Percentiles rank a stretch among this genome's conserved stretches.
Conservation (phyloP, 805 yeast genomes). For the Blastobotrys peoriensis region DNA sequence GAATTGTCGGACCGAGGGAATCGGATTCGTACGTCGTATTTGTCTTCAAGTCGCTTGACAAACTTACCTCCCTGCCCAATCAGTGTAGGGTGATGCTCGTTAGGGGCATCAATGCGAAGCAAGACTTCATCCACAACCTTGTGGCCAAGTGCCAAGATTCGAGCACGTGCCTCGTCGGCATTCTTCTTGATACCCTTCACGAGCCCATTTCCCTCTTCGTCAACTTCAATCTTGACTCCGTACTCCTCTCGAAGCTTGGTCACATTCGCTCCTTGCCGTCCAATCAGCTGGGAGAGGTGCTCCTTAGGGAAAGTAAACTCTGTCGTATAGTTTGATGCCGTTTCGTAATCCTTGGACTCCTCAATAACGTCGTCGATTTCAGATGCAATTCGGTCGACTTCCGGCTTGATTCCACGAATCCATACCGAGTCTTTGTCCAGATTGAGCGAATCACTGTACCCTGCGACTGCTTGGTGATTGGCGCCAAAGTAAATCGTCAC, state of each 20-base stretch:
- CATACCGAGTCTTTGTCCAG: slow-evolving; percentile 46
- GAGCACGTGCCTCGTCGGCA: slow-evolving; percentile 63
- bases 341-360: slow-evolving; percentile 48
- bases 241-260: slow-evolving; percentile 63
- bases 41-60: slow-evolving; percentile 78
- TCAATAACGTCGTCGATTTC: slow-evolving; percentile 51
- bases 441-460: slow-evolving; percentile 17
- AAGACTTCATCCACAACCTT: slow-evolving; percentile 79
- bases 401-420: slow-evolving; percentile 63
- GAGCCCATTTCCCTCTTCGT: slow-evolving; percentile 49
- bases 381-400: slow-evolving; percentile 48
- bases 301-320: slow-evolving; percentile 57
- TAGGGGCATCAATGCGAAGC: slow-evolving; percentile 61
- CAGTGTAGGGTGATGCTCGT: slow-evolving; percentile 69
- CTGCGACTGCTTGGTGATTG: slow-evolving; percentile 16
- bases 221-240: slow-evolving; percentile 71
- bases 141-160: slow-evolving; percentile 53
- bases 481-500: slow-evolving; percentile 26
- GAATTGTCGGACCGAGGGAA: slow-evolving; percentile 52
- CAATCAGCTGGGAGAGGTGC: slow-evolving; percentile 75
- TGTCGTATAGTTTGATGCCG: slow-evolving; percentile 40
- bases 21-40: slow-evolving; percentile 72
- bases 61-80: slow-evolving; percentile 81
- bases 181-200: slow-evolving; percentile 75
- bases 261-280: slow-evolving; percentile 77